Base-by-base conservation (phyloP, 768 basidiomycete species). In the Xerocomellus amylosporus region DNA sequence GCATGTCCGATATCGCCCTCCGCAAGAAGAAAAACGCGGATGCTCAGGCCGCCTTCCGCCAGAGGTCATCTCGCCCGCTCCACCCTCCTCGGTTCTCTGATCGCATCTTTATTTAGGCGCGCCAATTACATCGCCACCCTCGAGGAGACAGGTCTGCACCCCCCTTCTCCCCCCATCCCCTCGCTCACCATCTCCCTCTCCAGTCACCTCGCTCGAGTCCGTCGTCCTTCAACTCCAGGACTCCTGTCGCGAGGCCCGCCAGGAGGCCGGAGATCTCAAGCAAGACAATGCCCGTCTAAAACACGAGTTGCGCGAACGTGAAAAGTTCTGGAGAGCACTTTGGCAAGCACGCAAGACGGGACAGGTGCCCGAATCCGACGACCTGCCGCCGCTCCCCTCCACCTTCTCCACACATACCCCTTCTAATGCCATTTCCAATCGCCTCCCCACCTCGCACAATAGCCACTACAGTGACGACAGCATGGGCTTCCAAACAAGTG, bases 1-100 rank as follows among this genome's bases (percentile, higher is more conserved):
- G 79, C 58, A 68, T 85, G 68, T 78, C 85, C 60, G 86, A 88
- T 70, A 79, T 86, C 13, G 84, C 85, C 33, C 77, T 88, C 63
- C 76, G 89, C 59, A 90, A 90, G 76, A 90, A 89, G 78, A 93
- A 93, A 75, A 93, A 93, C 64, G 90, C 90, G 34, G 88, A 91
- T 66, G 90, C 90, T 3, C 90, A 93, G 73, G 90, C 90, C 50
- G 88, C 89, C 55, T 92, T 91, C 71, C 79, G 88, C 58, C 87
- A 86, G 46, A 74, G 88, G 60, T 71, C 46, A 65, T 57, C 58
- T 30, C 45, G 2, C 24, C 49, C 36, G n/a, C 19, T n/a, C 34
- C 31, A 24, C 42, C 20, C 10, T 47, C 53, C 47, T 41, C 49
- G 31, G n/a, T 53, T 58, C 33, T 56, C 56, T 68, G 66, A 63